Percentiles rank a stretch among this genome's conserved stretches.
Conservation (phyloP, 345 rosid genomes). For the Euphorbia pulcherrima region DNA sequence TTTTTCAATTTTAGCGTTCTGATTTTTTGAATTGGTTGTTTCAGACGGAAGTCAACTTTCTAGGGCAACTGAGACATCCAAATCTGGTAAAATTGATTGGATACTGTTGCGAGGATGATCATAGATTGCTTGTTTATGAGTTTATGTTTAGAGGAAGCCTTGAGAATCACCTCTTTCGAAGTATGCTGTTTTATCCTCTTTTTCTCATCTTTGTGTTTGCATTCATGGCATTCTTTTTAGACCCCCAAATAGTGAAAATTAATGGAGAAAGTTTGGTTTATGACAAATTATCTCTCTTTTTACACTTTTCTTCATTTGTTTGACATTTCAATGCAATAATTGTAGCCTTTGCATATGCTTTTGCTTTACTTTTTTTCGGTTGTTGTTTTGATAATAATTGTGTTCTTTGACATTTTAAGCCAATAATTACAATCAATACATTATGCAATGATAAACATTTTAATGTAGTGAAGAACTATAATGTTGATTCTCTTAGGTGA, state of each 20-base stretch:
- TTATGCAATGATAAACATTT: slow-evolving; percentile 3
- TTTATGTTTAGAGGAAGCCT: slow-evolving; percentile 97
- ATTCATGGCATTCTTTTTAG: neutral
- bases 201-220: slow-evolving; percentile 4
- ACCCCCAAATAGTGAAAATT: neutral
- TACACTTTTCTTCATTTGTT: slow-evolving; percentile 8
- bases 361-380: no score
- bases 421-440: neutral
- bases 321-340: neutral
- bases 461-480: no score
- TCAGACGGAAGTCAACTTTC: slow-evolving; percentile 56
- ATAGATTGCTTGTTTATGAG: slow-evolving; percentile 83
- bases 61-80: slow-evolving; percentile 96
- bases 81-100: slow-evolving; percentile 92
- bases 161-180: slow-evolving; percentile 92
- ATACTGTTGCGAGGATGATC: slow-evolving; percentile 91
- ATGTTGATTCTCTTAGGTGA: neutral
- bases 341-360: neutral
- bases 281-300: neutral
- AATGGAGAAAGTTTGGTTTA: neutral
- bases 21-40: neutral
- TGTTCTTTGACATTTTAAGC: neutral
- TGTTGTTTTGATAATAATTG: neutral
- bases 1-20: slow-evolving; percentile 7
- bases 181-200: slow-evolving; percentile 38